Conservation (phyloP, 1,284 basidiomycete genomes). For the Marasmius sp. region DNA sequence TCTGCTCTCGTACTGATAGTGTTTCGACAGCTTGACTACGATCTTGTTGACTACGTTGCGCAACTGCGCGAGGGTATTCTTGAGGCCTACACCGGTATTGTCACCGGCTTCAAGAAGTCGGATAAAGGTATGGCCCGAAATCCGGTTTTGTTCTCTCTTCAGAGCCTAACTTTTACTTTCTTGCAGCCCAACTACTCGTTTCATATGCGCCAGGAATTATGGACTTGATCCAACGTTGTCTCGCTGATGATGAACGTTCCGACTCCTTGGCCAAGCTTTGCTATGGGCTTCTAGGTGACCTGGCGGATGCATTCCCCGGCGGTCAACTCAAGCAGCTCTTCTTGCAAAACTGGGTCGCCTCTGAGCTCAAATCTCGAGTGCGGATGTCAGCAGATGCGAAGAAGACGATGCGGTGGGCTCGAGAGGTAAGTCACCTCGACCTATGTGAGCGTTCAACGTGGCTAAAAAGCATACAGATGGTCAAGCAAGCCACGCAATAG, state of each 20-base stretch:
- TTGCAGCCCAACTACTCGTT: slow-evolving; percentile 62
- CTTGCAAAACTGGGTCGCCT: slow-evolving; percentile 80
- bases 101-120: slow-evolving; percentile 86
- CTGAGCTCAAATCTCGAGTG: slow-evolving; percentile 72
- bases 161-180: background rate
- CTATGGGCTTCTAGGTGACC: slow-evolving; percentile 88
- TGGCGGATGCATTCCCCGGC: slow-evolving; percentile 83
- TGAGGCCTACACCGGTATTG: slow-evolving; percentile 95
- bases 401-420: slow-evolving; percentile 81
- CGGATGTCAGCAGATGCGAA: slow-evolving; percentile 71
- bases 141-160: background rate
- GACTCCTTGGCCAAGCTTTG: slow-evolving; percentile 78
- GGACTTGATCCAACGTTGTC: slow-evolving; percentile 78
- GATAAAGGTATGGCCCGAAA: slow-evolving; percentile 57
- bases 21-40: slow-evolving; percentile 72
- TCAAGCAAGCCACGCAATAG: slow-evolving; percentile 70
- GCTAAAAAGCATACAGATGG: slow-evolving; percentile 46
- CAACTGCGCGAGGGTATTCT: slow-evolving; percentile 92
- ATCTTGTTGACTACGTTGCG: slow-evolving; percentile 90
- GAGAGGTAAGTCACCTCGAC: slow-evolving; percentile 52
- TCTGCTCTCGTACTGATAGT: slow-evolving; percentile 6
- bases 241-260: slow-evolving; percentile 82
- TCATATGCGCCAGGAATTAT: slow-evolving; percentile 80
- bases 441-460: background rate
- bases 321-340: slow-evolving; percentile 82